Percentiles rank a stretch among this genome's conserved stretches.
Evolutionary conservation across 345 rosid species (phyloP).

Genomic region (Ceriops decandra): DNA sequence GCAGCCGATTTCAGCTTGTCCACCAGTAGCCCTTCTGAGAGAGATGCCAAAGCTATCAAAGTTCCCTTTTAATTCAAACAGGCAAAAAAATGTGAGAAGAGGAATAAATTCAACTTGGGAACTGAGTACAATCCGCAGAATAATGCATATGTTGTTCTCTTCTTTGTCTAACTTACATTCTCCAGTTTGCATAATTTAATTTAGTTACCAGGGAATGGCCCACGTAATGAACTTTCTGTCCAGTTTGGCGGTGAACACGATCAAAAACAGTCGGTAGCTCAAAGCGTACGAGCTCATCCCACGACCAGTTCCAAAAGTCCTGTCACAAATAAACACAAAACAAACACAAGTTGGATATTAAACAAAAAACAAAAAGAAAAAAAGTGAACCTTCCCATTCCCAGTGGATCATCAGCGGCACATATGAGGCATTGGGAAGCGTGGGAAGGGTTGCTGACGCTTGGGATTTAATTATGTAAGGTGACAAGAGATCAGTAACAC

Average conservation of each 20-base stretch:
- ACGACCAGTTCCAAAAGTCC: constrained; percentile 91
- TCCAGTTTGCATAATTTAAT: no score
- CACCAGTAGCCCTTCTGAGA: constrained; percentile 62
- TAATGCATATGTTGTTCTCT: no score
- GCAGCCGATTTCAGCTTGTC: constrained; percentile 68
- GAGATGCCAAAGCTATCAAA: constrained; percentile 64
- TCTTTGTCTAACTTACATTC: no score
- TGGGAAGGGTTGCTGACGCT: no score
- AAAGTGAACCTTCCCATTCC: neutral
- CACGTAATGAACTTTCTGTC: constrained; percentile 73
- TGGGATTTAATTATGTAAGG: neutral
- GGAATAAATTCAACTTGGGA: no score
- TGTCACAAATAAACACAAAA: constrained; percentile 16
- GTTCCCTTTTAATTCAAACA: constrained; percentile 53
- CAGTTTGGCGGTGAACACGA: constrained; percentile 46
- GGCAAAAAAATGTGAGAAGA: neutral
- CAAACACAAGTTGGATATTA: neutral
- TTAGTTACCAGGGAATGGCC: constrained; percentile 77
- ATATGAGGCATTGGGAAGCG: no score
- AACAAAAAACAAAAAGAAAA: neutral
- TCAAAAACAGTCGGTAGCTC: constrained; percentile 80
- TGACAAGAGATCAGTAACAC: neutral
- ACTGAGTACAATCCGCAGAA: no score
- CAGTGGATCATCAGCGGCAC: no score
- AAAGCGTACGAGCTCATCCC: constrained; percentile 75